Evolutionary conservation across 805 yeast genomes (phyloP).

Genomic region (Debaryomyces tyrocola): DNA sequence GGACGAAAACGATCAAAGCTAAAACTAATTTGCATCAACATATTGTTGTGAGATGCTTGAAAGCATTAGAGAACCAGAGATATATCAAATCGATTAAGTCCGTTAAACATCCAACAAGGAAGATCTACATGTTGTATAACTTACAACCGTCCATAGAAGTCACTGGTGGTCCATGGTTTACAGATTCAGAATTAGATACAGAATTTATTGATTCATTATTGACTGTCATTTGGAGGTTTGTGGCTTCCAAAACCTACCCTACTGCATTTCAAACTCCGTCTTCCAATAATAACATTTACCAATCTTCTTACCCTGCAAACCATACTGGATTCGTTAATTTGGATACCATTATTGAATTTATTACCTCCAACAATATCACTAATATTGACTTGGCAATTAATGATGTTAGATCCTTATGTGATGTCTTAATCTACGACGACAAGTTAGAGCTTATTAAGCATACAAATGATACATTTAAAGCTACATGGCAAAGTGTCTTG

Average conservation of each 20-base stretch:
- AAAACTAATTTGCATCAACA: slow-evolving; percentile 89
- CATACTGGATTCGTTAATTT: slow-evolving; percentile 67
- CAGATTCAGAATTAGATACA: slow-evolving; percentile 90
- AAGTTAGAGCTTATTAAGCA: slow-evolving; percentile 63
- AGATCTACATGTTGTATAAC: slow-evolving; percentile 92
- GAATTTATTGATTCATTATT: slow-evolving; percentile 86
- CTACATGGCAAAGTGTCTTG: slow-evolving; percentile 79
- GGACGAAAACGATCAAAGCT: slow-evolving; percentile 90
- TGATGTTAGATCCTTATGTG: slow-evolving; percentile 82
- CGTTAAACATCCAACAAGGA: slow-evolving; percentile 90
- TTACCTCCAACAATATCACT: slow-evolving; percentile 69
- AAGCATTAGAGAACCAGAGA: slow-evolving; percentile 74
- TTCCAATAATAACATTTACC: slow-evolving; percentile 36
- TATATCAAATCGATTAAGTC: slow-evolving; percentile 87
- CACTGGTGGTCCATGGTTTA: slow-evolving; percentile 99
- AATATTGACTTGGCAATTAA: slow-evolving; percentile 72
- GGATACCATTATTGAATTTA: slow-evolving; percentile 74
- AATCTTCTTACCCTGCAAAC: slow-evolving; percentile 54
- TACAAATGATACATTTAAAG: slow-evolving; percentile 64
- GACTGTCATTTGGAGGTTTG: slow-evolving; percentile 84
- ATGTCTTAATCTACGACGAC: slow-evolving; percentile 85
- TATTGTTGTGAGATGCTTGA: slow-evolving; percentile 81
- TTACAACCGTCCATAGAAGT: slow-evolving; percentile 93
- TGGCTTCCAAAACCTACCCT: slow-evolving; percentile 76
- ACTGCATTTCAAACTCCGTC: slow-evolving; percentile 55